Evolutionary conservation across 2,329 filamentous ascomycete genomes (phyloP).

Genomic region (Hypoxylon sp.): DNA sequence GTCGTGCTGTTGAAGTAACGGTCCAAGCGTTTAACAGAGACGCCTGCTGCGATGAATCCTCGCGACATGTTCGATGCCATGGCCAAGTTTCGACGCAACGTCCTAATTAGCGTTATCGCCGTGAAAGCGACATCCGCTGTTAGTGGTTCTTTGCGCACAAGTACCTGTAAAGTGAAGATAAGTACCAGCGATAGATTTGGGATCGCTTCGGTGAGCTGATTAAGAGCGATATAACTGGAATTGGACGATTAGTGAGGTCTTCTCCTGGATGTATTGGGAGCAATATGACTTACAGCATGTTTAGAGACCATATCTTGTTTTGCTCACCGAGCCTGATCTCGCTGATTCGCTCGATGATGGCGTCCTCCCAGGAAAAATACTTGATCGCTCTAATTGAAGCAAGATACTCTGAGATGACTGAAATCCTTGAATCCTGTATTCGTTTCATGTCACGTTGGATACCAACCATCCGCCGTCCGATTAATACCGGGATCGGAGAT

Average conservation of each 20-base stretch:
- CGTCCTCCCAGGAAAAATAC: conserved; percentile 73
- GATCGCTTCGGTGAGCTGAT: conserved; percentile 66
- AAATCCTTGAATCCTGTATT: conserved; percentile 70
- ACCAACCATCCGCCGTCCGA: conserved; percentile 65
- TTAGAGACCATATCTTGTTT: conserved; percentile 67
- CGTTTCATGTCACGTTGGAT: conserved; percentile 68
- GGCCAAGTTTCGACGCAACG: conserved; percentile 66
- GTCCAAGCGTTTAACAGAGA: conserved; percentile 68
- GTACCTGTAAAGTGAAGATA: conserved; percentile 69
- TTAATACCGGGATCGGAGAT: conserved; percentile 65
- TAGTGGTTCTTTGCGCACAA: conserved; percentile 63
- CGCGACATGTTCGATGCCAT: conserved; percentile 64
- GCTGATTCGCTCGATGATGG: conserved; percentile 66
- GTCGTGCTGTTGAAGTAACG: conserved; percentile 68
- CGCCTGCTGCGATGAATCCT: conserved; percentile 59
- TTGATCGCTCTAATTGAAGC: conserved; percentile 72
- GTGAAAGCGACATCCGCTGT: conserved; percentile 72
- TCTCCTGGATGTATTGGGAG: conserved; percentile 1
- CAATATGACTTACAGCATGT: conserved; percentile 61
- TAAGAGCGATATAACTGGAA: conserved; percentile 55
- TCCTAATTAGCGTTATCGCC: conserved; percentile 67
- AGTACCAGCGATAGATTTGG: conserved; percentile 67
- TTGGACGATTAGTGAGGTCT: conserved; percentile 10
- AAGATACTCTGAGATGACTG: conserved; percentile 71
- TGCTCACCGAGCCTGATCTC: conserved; percentile 67